Evolutionary conservation across 2,329 filamentous ascomycete genomes (phyloP), one percentile per base, ranked within the genome.

Genomic region (Akanthomyces lecanii): DNA sequence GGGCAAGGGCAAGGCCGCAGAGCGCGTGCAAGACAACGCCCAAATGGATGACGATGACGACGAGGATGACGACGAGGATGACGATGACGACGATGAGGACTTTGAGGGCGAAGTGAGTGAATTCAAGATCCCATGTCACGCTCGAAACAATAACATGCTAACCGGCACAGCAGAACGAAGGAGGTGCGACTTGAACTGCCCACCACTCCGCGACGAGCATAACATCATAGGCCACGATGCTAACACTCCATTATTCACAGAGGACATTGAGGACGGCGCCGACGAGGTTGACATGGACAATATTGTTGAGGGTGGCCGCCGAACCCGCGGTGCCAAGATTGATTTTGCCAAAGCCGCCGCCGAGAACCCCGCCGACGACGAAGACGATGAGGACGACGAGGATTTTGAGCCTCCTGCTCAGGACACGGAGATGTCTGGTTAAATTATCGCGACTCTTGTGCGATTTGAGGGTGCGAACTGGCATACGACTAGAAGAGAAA

Each of bases 261-360:
- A 61, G 63, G 88, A 89, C 69, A 90, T 91, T 60, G 89, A 90
- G 51, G 91, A 92, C 72, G 89, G 90, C 76, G 85, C 97, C 82
- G 91, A 96, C 74, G 93, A 94, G 78, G 97, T 99, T 75, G 91
- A 96, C 74, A 81, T 85, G 63, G 85, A 85, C 75, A 98, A 98
- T 84, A 96, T 98, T 75, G 87, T 98, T 73, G 75, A 79, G 64
- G 84, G 82, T 67, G 89, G 89, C 66, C 86, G 88, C 71, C 94
- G 95, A 77, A 98, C 94, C 67, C 94, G 94, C 72, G 93, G 93
- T 73, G 91, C 91, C 77, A 84, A 88, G 72, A 97, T 98, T 75
- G 91, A 98, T 82, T 98, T 91, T 78, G 89, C 90, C 71, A 92
- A 96, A 81, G 93, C 93, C 23, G 92, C 91, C 30, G 83, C 90